Evolutionary conservation across 352 stramenopile genomes (phyloP).

Genomic region (Phytophthora niederhauseri): DNA sequence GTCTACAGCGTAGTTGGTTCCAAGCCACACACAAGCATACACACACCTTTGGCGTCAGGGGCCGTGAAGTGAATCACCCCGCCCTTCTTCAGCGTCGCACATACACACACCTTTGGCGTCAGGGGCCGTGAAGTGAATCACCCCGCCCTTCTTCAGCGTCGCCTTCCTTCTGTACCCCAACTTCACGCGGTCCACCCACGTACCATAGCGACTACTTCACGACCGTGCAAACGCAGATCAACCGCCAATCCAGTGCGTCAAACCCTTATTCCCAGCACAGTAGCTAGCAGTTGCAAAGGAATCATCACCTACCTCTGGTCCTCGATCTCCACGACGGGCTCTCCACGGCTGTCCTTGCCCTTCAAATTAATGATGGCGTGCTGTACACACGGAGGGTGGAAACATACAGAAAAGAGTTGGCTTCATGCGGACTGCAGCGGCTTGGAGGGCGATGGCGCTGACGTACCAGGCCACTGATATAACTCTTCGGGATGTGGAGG

Average conservation of each 20-base stretch:
- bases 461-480: conserved; percentile 60
- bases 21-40: no score
- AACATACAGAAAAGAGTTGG: no score
- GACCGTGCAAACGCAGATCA: neutral
- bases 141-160: conserved; percentile 36
- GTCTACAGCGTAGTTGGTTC: no score
- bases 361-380: conserved; percentile 45
- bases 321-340: conserved; percentile 45
- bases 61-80: no score
- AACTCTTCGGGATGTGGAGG: conserved; percentile 48
- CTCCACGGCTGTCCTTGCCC: conserved; percentile 29
- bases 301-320: conserved; percentile 54
- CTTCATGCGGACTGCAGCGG: no score
- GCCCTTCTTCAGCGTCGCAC: no score
- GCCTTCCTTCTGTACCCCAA: conserved; percentile 38
- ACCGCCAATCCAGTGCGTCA: neutral
- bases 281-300: neutral
- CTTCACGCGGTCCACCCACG: conserved; percentile 57
- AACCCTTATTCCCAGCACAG: neutral
- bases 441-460: neutral
- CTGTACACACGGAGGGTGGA: conserved; percentile 6
- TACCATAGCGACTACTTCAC: conserved; percentile 48
- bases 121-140: conserved; percentile 62
- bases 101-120: conserved; percentile 24
- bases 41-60: no score